These are phyloP conservation scores for Globisporangium viniferum DNA, from an alignment of 352 stramenopile genomes.

Conservation along the genomic window DNA sequence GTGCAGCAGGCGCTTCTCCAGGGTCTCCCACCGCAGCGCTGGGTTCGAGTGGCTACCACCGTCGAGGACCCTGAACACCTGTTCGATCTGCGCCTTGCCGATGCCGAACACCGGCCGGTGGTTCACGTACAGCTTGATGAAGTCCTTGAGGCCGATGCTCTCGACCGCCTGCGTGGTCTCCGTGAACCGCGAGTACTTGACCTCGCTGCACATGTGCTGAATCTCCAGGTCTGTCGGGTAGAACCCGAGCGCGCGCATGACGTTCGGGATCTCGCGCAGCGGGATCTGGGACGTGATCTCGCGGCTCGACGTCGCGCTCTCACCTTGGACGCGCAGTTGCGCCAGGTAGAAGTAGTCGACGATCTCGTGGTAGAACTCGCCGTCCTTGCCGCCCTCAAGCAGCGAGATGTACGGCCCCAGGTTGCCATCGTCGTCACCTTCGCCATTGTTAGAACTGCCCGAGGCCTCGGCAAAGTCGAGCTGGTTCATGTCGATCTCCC, in stretches of 20 bases:
- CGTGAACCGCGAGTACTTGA: slow-evolving; percentile 80
- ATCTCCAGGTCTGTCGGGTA: slow-evolving; percentile 92
- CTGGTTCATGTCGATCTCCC: slow-evolving; percentile 78
- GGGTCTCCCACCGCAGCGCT: slow-evolving; percentile 51
- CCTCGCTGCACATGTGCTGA: slow-evolving; percentile 85
- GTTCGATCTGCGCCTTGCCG: slow-evolving; percentile 73
- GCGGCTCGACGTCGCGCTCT: slow-evolving; percentile 75
- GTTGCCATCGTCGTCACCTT: background rate
- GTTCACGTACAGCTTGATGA: slow-evolving; percentile 93
- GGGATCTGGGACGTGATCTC: slow-evolving; percentile 73
- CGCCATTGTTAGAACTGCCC: slow-evolving; percentile 9
- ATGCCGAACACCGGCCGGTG: slow-evolving; percentile 89
- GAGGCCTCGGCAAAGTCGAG: slow-evolving; percentile 68
- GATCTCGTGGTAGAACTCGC: slow-evolving; percentile 89
- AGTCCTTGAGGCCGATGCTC: slow-evolving; percentile 59
- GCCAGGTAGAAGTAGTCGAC: slow-evolving; percentile 95
- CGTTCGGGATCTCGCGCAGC: slow-evolving; percentile 87
- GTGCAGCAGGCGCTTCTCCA: slow-evolving; percentile 63
- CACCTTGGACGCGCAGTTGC: slow-evolving; percentile 89
- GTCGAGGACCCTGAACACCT: slow-evolving; percentile 63
- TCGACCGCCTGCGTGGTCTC: slow-evolving; percentile 71
- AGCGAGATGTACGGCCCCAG: slow-evolving; percentile 81
- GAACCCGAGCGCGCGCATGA: slow-evolving; percentile 91
- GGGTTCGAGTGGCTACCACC: background rate
- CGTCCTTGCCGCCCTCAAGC: slow-evolving; percentile 80